A percentile compares a stretch with the other conserved stretches of the same genome.
These are phyloP conservation scores for Lepidium aucheri DNA, from an alignment of 345 rosid genomes.

Conservation along the genomic window DNA sequence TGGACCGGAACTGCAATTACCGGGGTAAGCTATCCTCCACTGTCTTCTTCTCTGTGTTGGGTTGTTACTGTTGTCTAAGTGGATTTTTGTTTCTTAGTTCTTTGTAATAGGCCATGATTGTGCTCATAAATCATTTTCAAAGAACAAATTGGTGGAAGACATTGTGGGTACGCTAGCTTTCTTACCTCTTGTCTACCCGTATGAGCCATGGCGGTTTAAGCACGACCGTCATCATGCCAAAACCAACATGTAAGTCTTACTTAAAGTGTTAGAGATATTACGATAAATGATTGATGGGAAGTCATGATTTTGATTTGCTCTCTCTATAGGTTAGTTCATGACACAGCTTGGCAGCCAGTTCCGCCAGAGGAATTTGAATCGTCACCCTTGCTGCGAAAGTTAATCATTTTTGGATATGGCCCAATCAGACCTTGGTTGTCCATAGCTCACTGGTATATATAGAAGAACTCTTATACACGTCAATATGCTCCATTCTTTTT, in stretches of 20 bases:
- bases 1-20: slow-evolving; percentile 96
- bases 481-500: neutral
- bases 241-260: slow-evolving; percentile 66
- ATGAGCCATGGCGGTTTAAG: slow-evolving; percentile 96
- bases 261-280: neutral
- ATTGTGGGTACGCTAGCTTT: slow-evolving; percentile 90
- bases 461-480: neutral
- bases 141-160: slow-evolving; percentile 84
- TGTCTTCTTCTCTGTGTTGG: neutral
- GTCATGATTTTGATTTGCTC: neutral
- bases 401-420: slow-evolving; percentile 73
- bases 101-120: slow-evolving; percentile 99
- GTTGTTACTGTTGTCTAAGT: neutral
- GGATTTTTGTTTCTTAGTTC: slow-evolving; percentile 37
- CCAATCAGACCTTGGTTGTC: slow-evolving; percentile 98
- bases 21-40: slow-evolving; percentile 39
- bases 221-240: slow-evolving; percentile 94
- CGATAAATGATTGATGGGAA: neutral
- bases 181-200: slow-evolving; percentile 82
- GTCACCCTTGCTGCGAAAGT: slow-evolving; percentile 54
- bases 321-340: slow-evolving; percentile 59
- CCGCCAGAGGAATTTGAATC: slow-evolving; percentile 60
- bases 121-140: slow-evolving; percentile 92
- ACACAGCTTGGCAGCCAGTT: slow-evolving; percentile 97
- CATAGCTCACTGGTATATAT: slow-evolving; percentile 77